Evolutionary conservation across 2,329 filamentous ascomycete species (phyloP).

Genomic region (Sclerotinia spermophila): DNA sequence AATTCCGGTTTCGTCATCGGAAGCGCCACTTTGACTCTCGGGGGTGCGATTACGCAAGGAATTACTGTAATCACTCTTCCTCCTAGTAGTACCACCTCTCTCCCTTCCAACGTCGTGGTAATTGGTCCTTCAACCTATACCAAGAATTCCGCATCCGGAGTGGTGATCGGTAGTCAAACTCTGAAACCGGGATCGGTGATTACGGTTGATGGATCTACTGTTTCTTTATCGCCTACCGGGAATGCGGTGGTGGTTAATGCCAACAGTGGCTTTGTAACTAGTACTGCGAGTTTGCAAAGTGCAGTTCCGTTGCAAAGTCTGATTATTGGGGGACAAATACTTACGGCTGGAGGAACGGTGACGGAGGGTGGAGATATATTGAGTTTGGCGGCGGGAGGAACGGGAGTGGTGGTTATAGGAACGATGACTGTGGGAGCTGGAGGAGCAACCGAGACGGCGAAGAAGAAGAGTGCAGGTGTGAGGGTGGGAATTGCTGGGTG

Average conservation of each 20-base stretch:
- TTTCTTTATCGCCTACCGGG: slow-evolving; percentile 21
- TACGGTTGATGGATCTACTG: slow-evolving; percentile 15
- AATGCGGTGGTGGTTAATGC: slow-evolving; percentile 23
- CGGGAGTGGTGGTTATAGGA: slow-evolving; percentile 28
- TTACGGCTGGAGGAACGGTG: slow-evolving; percentile 31
- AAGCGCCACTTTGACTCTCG: slow-evolving; percentile 21
- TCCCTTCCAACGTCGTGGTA: slow-evolving; percentile 1
- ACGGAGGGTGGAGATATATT: slow-evolving; percentile 34
- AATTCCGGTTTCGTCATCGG: slow-evolving; percentile 20
- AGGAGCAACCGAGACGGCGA: slow-evolving; percentile 21
- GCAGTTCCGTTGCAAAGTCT: slow-evolving; percentile 21
- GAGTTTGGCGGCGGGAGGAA: slow-evolving; percentile 28
- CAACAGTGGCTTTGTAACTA: slow-evolving; percentile 14
- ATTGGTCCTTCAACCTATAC: slow-evolving; percentile 19
- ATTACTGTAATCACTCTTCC: slow-evolving; percentile 10
- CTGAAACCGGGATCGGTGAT: slow-evolving; percentile 20
- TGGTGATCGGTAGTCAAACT: slow-evolving; percentile 21
- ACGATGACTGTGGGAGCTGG: slow-evolving; percentile 30
- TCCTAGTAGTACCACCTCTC: background rate
- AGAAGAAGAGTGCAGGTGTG: slow-evolving; percentile 29
- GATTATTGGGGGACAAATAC: slow-evolving; percentile 30
- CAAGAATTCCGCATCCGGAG: slow-evolving; percentile 14
- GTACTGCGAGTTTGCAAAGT: slow-evolving; percentile 2
- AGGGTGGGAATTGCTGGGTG: background rate
- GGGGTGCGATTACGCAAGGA: slow-evolving; percentile 20